These are phyloP conservation scores for Craspedostauros australis DNA, from an alignment of 108 stramenopile species.

Conservation along the genomic window DNA sequence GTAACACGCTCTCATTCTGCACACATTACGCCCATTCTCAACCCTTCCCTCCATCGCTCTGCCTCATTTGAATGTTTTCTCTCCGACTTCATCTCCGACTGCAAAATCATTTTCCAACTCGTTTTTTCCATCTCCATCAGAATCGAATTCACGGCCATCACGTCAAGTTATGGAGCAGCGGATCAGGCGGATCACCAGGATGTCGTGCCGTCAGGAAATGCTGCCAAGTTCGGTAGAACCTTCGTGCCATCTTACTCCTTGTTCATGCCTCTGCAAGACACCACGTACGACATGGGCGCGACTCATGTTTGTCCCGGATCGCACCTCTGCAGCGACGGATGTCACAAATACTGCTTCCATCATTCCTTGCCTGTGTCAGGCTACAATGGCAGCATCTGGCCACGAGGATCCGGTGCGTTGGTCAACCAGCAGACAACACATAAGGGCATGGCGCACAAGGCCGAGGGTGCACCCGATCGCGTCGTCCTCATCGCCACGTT, in stretches of 20 bases:
- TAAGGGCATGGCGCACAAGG: slow-evolving; percentile 40
- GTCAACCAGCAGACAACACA: slow-evolving; percentile 55
- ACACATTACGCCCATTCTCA: no score
- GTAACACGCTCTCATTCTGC: no score
- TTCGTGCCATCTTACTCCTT: slow-evolving; percentile 49
- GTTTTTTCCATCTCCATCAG: neutral
- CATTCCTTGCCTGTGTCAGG: slow-evolving; percentile 25
- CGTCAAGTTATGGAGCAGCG: slow-evolving; percentile 40
- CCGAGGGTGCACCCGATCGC: slow-evolving; percentile 34
- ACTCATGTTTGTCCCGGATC: slow-evolving; percentile 54
- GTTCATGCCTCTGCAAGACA: slow-evolving; percentile 49
- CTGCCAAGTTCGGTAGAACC: slow-evolving; percentile 26
- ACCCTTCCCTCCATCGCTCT: no score
- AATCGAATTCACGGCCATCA: slow-evolving; percentile 61
- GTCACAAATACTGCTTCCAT: slow-evolving; percentile 17
- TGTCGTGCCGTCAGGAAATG: slow-evolving; percentile 28
- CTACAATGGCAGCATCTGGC: slow-evolving; percentile 16
- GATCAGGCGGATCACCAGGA: slow-evolving; percentile 47
- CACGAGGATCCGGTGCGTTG: slow-evolving; percentile 40
- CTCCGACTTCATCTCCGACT: no score
- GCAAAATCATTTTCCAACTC: neutral
- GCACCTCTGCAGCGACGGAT: slow-evolving; percentile 38
- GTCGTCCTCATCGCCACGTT: slow-evolving; percentile 53
- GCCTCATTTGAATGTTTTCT: no score
- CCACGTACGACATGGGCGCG: slow-evolving; percentile 45